These are phyloP conservation scores for Aspergillus egyptiacus DNA, from an alignment of 495 filamentous ascomycete genomes.

Conservation along the genomic window DNA sequence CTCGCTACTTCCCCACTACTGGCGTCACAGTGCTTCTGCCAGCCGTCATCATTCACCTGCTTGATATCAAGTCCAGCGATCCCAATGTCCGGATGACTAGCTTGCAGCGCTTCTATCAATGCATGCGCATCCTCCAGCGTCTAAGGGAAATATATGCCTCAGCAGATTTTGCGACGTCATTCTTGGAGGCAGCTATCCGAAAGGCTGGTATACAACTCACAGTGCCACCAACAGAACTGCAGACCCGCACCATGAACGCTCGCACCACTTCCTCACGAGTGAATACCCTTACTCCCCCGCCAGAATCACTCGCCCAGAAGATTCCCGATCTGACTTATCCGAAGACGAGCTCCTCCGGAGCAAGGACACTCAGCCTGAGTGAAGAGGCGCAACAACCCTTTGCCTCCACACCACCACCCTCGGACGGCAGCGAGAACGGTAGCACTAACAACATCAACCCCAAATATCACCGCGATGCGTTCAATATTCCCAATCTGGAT, in stretches of 20 bases:
- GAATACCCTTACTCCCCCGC: conserved; percentile 39
- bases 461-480: conserved; percentile 27
- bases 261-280: conserved; percentile 24
- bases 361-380: conserved; percentile 11
- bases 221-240: conserved; percentile 37
- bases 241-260: conserved; percentile 20
- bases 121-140: conserved; percentile 76
- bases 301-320: conserved; percentile 41
- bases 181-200: conserved; percentile 76
- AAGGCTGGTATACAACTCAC: conserved; percentile 64
- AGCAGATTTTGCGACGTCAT: conserved; percentile 78
- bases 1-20: conserved; percentile 74
- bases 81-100: conserved; percentile 60
- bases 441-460: conserved; percentile 41
- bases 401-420: conserved; percentile 40
- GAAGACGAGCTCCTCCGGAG: conserved; percentile 17
- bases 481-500: conserved; percentile 31
- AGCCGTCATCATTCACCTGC: conserved; percentile 83
- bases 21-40: conserved; percentile 85
- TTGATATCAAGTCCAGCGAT: conserved; percentile 78
- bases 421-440: conserved; percentile 42
- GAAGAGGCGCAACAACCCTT: conserved; percentile 23
- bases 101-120: conserved; percentile 72
- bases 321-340: conserved; percentile 42
- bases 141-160: conserved; percentile 81